Conservation (phyloP, 2,329 filamentous ascomycete genomes). For the Fusarium anthophilum region DNA sequence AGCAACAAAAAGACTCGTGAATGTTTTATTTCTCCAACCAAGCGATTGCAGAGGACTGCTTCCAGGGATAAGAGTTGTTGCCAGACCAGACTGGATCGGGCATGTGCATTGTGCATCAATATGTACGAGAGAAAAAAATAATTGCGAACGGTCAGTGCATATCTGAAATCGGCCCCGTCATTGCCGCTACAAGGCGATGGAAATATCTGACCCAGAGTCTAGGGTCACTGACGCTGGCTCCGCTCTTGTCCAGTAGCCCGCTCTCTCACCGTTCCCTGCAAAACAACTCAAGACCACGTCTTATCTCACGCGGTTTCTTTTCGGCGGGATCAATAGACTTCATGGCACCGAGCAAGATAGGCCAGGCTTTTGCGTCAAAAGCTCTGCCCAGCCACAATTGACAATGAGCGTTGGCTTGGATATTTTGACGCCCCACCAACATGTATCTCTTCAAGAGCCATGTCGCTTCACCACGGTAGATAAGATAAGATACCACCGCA, state of each 20-base stretch:
- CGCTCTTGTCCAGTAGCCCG: background rate
- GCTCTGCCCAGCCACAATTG: background rate
- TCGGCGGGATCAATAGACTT: background rate
- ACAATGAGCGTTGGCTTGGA: rapidly evolving
- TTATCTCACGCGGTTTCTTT: background rate
- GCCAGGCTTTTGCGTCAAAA: rapidly evolving
- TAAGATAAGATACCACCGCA: too few species aligned
- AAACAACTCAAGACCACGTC: background rate
- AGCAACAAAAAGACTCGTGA: background rate
- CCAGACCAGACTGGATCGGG: rapidly evolving
- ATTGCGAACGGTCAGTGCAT: rapidly evolving
- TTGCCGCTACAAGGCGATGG: background rate
- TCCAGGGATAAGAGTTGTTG: rapidly evolving
- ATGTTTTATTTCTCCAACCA: background rate
- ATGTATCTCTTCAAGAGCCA: too few species aligned
- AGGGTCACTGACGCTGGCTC: background rate
- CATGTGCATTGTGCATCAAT: rapidly evolving
- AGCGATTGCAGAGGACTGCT: rapidly evolving
- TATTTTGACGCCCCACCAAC: too few species aligned
- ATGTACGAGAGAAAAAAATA: background rate
- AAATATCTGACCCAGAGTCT: background rate
- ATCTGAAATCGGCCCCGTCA: background rate
- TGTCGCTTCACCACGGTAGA: too few species aligned
- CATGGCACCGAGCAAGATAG: background rate
- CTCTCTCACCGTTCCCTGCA: background rate